Evolutionary conservation across 1,139 yeast species (phyloP), one percentile per base, ranked within the genome.

Genomic region (Kodamaea anthophila): DNA sequence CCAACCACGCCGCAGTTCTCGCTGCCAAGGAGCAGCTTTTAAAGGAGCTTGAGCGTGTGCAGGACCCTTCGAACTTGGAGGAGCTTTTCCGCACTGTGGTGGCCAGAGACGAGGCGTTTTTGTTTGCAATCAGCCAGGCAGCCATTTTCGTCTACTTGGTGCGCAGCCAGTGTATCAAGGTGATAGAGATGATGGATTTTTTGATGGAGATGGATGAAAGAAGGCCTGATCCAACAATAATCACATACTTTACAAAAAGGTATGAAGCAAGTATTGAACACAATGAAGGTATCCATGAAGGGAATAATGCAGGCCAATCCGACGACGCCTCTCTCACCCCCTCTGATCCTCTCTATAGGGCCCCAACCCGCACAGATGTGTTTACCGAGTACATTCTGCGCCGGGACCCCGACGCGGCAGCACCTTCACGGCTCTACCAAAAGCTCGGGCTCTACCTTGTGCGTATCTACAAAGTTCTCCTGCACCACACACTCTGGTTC

Each of bases 351-450:
- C n/a, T n/a, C n/a, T n/a, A n/a, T n/a, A n/a, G n/a, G n/a, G n/a
- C n/a, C n/a, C n/a, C n/a, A n/a, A n/a, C n/a, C n/a, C n/a, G n/a
- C n/a, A n/a, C n/a, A n/a, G 9, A 15, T 10, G 26, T 44, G 29
- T 40, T 47, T 28, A 39, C 36, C 7, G 36, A 33, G 7, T 26
- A 25, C 12, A 35, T 43, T 8, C 40, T 38, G 24, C 26, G 24
- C 18, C 38, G 61, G 21, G 46, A 61, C 33, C 64, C 68, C 1
- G 65, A 59, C 38, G 44, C 59, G 5, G 36, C 46, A 13, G 48
- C 58, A 4, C 63, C 65, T 4, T 36, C 49, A 1, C 49, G 41
- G 16, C 9, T 34, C 1, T 38, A 45, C 16, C 61, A 57, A 31
- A 20, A 38, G 6, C 5, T 47, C 11, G 61, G 60, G 3, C 32